phyloP scores from a whole-genome alignment of 495 filamentous ascomycete genomes.

The Hypoxylon fuscum region DNA sequence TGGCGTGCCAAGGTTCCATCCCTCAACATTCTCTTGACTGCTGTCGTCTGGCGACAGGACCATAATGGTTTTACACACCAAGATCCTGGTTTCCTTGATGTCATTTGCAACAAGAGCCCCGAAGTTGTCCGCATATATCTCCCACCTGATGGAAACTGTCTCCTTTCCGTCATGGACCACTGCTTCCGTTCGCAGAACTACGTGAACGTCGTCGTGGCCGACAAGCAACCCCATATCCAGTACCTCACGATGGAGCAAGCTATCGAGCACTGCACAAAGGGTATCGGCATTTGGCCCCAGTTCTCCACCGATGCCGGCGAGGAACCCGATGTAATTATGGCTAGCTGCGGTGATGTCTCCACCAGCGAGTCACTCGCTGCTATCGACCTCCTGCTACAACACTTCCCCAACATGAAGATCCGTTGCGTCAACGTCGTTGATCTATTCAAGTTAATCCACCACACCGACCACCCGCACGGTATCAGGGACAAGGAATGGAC shows the following conservation, averaged over 20 bases:
- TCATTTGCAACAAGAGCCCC: slow-evolving; percentile 77
- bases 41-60: slow-evolving; percentile 80
- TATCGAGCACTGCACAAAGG: slow-evolving; percentile 75
- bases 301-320: slow-evolving; percentile 63
- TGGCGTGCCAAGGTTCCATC: slow-evolving; percentile 74
- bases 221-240: slow-evolving; percentile 80
- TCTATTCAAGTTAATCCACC: slow-evolving; percentile 75
- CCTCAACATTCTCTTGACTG: slow-evolving; percentile 77
- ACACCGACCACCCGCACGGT: slow-evolving; percentile 72
- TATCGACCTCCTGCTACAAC: slow-evolving; percentile 68
- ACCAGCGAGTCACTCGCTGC: slow-evolving; percentile 76
- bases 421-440: slow-evolving; percentile 80
- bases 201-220: slow-evolving; percentile 78
- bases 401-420: slow-evolving; percentile 73
- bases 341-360: slow-evolving; percentile 73
- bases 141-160: slow-evolving; percentile 76
- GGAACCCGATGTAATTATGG: slow-evolving; percentile 76
- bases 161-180: slow-evolving; percentile 73
- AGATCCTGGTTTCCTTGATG: slow-evolving; percentile 79
- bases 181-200: slow-evolving; percentile 75
- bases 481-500: slow-evolving; percentile 67
- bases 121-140: slow-evolving; percentile 81
- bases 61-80: slow-evolving; percentile 85
- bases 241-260: slow-evolving; percentile 74
- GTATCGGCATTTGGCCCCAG: slow-evolving; percentile 62